Evolutionary conservation across 164 flowering plant species (phyloP), one percentile per base, ranked within the genome.

Genomic region (Macadamia tetraphylla): DNA sequence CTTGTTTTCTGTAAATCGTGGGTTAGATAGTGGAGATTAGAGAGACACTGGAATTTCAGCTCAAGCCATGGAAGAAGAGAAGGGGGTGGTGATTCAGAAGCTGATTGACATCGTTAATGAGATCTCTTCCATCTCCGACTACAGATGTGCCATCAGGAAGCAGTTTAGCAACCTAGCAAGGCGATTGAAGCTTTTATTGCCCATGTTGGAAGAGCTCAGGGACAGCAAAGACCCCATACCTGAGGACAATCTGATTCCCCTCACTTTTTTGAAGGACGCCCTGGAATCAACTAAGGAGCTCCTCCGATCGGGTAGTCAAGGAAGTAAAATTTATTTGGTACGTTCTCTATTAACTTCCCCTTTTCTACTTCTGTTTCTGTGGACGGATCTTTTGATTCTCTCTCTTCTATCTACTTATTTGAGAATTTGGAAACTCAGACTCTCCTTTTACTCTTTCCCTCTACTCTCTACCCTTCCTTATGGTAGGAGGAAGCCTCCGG

Each of bases 141-240:
- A 75, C 84, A 75, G 87, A 68, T 32, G 73, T 15, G 46, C 84
- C 57, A 83, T 89, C 65, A 94, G 80, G 88, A 91, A 85, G 81
- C 86, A 86, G 77, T 91, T 78, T 65, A 82, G 86, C 65, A 91
- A 85, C 72, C 79, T 94, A 3, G 89, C 91, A 35, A 76, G 98
- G 72, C 73, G 98, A 52, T 68, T 94, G 87, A 94, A 88, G 87
- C 78, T 91, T 9, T 70, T 94, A 75, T 78, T 67, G 12, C 97
- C 98, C 48, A 80, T 94, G 92, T 88, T 94, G 68, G 98, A 94
- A 75, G 98, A 94, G 84, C 81, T 91, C 73, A 77, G 79, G 51
- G 98, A 92, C 32, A 73, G 82, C 64, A 81, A 77, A 53, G 87
- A 85, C 29, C 44, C 75, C 59, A 61, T 88, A 17, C 67, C 80